These are phyloP conservation scores for Juglanconis sp. DNA, from an alignment of 2,329 filamentous ascomycete genomes.

Conservation along the genomic window DNA sequence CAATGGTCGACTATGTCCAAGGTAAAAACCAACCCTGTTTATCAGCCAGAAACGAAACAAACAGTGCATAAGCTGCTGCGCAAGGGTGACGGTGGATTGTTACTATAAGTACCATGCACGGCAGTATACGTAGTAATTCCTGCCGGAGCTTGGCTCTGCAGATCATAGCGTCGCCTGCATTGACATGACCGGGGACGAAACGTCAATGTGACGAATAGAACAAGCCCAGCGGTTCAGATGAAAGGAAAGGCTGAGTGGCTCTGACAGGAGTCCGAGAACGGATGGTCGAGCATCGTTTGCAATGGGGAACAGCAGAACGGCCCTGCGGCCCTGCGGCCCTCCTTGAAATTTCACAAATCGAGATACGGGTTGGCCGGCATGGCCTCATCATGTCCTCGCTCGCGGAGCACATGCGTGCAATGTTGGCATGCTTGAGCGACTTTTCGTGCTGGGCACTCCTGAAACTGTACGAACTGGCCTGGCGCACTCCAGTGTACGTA, in stretches of 20 bases:
- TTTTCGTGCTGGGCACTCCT: not conserved
- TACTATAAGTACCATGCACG: not conserved
- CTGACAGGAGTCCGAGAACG: not conserved
- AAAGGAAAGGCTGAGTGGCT: not conserved
- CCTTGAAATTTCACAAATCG: not conserved
- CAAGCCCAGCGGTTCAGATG: not conserved
- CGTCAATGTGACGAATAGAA: not conserved
- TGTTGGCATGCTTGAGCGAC: not conserved
- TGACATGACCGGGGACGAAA: not conserved
- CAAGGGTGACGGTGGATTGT: not conserved
- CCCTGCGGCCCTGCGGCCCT: not conserved
- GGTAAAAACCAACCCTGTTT: no score
- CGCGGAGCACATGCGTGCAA: not conserved
- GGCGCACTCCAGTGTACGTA: no score
- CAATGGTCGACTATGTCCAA: no score
- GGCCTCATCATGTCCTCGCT: slow-evolving; percentile 2
- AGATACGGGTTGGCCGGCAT: not conserved
- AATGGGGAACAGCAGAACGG: not conserved
- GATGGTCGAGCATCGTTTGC: not conserved
- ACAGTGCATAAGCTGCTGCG: not conserved
- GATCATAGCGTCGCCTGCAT: slow-evolving; percentile 8
- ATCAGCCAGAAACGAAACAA: slow-evolving; percentile 6
- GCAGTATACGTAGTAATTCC: not conserved
- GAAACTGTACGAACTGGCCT: not conserved
- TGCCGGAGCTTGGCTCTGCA: slow-evolving; percentile 13